A percentile compares a stretch with the other conserved stretches of the same genome.
phyloP scores from a whole-genome alignment of 768 basidiomycete species.

The Leccinum disarticulatum region DNA sequence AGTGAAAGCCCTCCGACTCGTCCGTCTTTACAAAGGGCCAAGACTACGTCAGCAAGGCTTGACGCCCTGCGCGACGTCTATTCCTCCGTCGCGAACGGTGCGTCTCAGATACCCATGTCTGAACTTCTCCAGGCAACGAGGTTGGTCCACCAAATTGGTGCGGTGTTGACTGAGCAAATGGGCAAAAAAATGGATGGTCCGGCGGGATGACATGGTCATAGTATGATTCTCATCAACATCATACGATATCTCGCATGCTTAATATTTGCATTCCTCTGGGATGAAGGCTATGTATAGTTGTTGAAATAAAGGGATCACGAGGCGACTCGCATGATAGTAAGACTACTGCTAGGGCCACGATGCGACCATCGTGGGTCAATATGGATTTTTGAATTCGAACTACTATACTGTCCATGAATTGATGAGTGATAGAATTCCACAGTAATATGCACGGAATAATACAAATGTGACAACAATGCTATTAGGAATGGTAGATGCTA shows the following conservation, averaged over 20 bases:
- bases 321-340: neutral
- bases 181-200: slow-evolving; percentile 32
- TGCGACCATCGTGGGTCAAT: too few relatives aligned
- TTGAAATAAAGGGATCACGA: neutral
- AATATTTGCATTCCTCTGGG: slow-evolving; percentile 24
- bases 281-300: neutral
- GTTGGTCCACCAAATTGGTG: slow-evolving; percentile 47
- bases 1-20: slow-evolving; percentile 8
- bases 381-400: neutral
- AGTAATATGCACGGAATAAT: slow-evolving; percentile 21
- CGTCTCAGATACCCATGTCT: slow-evolving; percentile 48
- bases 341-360: too few relatives aligned
- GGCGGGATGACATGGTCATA: slow-evolving; percentile 1
- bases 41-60: slow-evolving; percentile 43
- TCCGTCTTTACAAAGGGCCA: slow-evolving; percentile 36
- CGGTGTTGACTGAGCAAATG: slow-evolving; percentile 47
- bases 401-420: neutral
- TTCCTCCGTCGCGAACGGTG: slow-evolving; percentile 40
- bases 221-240: neutral
- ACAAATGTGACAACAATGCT: slow-evolving; percentile 24
- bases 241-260: slow-evolving; percentile 45
- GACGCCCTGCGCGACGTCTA: slow-evolving; percentile 45
- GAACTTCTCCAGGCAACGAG: slow-evolving; percentile 49
- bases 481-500: slow-evolving; percentile 17
- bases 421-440: slow-evolving; percentile 9